Base-by-base conservation (phyloP, 352 stramenopile species). In the Pilasporangium apinafurcum region DNA sequence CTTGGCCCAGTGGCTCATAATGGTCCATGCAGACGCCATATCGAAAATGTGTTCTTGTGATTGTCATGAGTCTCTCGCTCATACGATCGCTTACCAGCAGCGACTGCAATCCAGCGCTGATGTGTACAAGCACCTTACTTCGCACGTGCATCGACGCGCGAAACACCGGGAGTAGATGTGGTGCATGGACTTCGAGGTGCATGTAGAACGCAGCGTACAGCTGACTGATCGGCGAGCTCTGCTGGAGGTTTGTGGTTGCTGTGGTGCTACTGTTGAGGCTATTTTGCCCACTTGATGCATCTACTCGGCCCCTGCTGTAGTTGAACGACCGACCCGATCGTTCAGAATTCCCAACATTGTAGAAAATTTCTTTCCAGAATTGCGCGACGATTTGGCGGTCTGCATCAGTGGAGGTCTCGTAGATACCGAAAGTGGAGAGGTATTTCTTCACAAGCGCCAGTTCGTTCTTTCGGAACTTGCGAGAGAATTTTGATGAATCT, bases 121-220 rank as follows among this genome's bases (percentile, higher is more conserved):
- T 96, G 57, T 96, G 94, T 2, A 90, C 51, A 1, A 97, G 57
- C 17, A 96, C 67, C 22, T 83, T 95, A 69, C 86, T 87, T 24
- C 66, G 65, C 25, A 95, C 68, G 13, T 62, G 53, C 46, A 80
- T 65, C 12, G 68, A 74, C 0, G 55, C 57, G 13, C 68, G 58
- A 32, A 80, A 80, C 5, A 80, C 51, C 4, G 56, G 64, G 26
- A 65, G 64, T 18, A 79, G 54, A 14, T 70, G 48, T 18, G 57
- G 64, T 17, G 68, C 59, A 43, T 74, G 56, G 38, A 64, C 32
- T 25, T 76, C 60, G 24, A 83, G 38, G 41, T 72, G 72, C 2
- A 16, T 37, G 51, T 76, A 79, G 44, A 82, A 82, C 5, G 48
- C 53, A 39, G 73, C 68, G 47, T 72, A 77, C 10, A 82, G 41